Conservation (phyloP, 2,329 filamentous ascomycete species). For the Aschersonia sp. region DNA sequence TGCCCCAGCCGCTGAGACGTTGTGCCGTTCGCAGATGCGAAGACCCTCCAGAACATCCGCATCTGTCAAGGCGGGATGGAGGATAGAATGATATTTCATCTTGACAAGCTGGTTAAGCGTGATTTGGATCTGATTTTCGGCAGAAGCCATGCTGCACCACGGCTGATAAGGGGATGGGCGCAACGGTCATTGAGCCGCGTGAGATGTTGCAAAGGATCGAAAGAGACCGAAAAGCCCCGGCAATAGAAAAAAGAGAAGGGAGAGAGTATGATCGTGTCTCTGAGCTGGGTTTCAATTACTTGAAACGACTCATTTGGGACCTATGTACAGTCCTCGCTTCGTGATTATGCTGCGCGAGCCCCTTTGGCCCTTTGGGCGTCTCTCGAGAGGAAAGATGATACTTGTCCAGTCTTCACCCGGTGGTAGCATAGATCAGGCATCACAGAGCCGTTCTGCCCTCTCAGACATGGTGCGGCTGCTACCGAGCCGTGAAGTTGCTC, state of each 20-base stretch:
- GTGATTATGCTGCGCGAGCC: too few relatives aligned
- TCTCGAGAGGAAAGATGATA: too few relatives aligned
- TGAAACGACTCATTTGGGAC: too few relatives aligned
- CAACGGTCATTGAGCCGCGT: too few relatives aligned
- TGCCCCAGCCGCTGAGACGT: slow-evolving; percentile 40
- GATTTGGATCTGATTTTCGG: slow-evolving; percentile 9
- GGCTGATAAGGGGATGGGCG: neutral
- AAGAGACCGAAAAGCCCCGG: too few relatives aligned
- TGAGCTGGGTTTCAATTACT: too few relatives aligned
- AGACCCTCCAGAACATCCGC: slow-evolving; percentile 34
- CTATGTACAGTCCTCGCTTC: too few relatives aligned
- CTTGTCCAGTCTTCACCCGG: neutral
- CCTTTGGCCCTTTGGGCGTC: too few relatives aligned
- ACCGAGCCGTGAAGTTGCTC: neutral
- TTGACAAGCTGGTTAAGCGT: slow-evolving; percentile 32
- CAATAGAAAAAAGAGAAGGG: too few relatives aligned
- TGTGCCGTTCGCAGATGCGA: slow-evolving; percentile 27
- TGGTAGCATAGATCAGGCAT: neutral
- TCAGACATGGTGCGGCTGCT: neutral
- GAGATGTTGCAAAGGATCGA: too few relatives aligned
- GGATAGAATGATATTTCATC: slow-evolving; percentile 45
- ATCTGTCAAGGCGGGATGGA: slow-evolving; percentile 48
- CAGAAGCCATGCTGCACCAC: neutral
- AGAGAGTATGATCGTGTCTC: too few relatives aligned
- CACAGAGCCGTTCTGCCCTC: too few relatives aligned